Conservation (phyloP, 2,329 filamentous ascomycete genomes). For the Fusarium sacchari region DNA sequence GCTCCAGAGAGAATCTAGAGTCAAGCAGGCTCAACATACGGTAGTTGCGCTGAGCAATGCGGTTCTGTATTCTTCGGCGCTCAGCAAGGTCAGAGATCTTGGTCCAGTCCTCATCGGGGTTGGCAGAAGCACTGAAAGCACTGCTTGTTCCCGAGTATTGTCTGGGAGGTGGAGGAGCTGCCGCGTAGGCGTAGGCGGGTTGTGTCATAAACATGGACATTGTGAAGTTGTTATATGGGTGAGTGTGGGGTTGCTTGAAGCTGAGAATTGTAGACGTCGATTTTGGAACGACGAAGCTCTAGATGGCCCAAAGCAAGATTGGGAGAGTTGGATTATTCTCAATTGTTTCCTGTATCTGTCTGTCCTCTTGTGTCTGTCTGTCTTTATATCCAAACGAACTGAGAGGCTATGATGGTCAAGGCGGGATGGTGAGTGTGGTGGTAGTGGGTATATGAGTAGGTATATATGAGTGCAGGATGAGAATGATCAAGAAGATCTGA, state of each 20-base stretch:
- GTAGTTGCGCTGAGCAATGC: slow-evolving; percentile 97
- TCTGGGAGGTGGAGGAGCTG: slow-evolving; percentile 59
- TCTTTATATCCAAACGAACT: slow-evolving; percentile 26
- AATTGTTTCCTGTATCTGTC: slow-evolving; percentile 24
- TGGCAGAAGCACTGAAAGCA: slow-evolving; percentile 93
- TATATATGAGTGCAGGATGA: slow-evolving; percentile 15
- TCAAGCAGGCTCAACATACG: slow-evolving; percentile 65
- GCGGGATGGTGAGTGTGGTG: slow-evolving; percentile 3
- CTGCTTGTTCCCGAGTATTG: slow-evolving; percentile 85
- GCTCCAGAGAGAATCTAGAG: neutral
- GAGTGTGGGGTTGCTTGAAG: slow-evolving; percentile 11
- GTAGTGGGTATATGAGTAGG: slow-evolving; percentile 14
- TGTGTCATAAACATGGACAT: slow-evolving; percentile 53
- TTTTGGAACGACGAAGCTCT: slow-evolving; percentile 28
- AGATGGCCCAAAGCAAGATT: slow-evolving; percentile 20
- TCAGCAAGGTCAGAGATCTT: slow-evolving; percentile 98
- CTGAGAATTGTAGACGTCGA: slow-evolving; percentile 21
- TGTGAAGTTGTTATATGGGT: slow-evolving; percentile 29
- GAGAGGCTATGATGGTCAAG: slow-evolving; percentile 17
- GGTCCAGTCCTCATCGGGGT: slow-evolving; percentile 98
- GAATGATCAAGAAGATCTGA: slow-evolving; percentile 26
- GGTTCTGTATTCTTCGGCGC: slow-evolving; percentile 93
- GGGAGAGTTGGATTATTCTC: slow-evolving; percentile 5
- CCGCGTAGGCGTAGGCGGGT: slow-evolving; percentile 48
- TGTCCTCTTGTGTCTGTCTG: slow-evolving; percentile 28